Percentiles rank a stretch among this genome's conserved stretches.
phyloP scores from a whole-genome alignment of 176 grass and related monocot genomes.

The Triticum monococcum region DNA sequence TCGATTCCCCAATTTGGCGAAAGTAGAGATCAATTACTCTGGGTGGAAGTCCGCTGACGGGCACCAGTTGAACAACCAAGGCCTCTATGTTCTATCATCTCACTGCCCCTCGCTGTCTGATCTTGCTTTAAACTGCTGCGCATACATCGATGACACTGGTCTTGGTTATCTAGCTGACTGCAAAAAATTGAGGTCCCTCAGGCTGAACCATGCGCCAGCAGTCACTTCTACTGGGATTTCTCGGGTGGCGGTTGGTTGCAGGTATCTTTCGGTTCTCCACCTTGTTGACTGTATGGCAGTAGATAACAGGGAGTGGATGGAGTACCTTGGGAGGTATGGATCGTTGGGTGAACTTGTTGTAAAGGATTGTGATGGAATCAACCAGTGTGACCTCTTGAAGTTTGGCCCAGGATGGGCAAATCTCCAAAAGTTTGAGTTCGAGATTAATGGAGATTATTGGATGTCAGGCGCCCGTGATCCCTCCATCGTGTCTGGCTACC shows the following conservation, averaged over 20 bases:
- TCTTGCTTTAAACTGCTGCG: constrained; percentile 10
- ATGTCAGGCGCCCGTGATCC: background rate
- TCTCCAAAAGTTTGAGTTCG: constrained; percentile 57
- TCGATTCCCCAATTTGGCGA: constrained; percentile 51
- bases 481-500: background rate
- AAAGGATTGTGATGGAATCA: constrained; percentile 49
- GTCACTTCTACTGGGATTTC: constrained; percentile 53
- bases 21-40: constrained; percentile 62
- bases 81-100: constrained; percentile 43
- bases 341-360: constrained; percentile 51
- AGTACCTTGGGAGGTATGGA: constrained; percentile 51
- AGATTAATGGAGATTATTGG: constrained; percentile 41
- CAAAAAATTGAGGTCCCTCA: constrained; percentile 46
- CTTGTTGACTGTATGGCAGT: constrained; percentile 61
- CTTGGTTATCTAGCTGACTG: constrained; percentile 2
- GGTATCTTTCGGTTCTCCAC: constrained; percentile 47
- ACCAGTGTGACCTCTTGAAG: constrained; percentile 51
- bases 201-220: constrained; percentile 41
- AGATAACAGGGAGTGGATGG: constrained; percentile 51
- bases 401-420: constrained; percentile 55
- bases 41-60: constrained; percentile 47
- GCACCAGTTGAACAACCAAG: constrained; percentile 52
- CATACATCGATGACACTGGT: too few relatives aligned
- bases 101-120: constrained; percentile 40
- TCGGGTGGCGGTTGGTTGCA: constrained; percentile 58